Percentiles rank a stretch among this genome's conserved stretches.
phyloP scores from a whole-genome alignment of 257 asterid species.

The Solanum pinnatisectum region DNA sequence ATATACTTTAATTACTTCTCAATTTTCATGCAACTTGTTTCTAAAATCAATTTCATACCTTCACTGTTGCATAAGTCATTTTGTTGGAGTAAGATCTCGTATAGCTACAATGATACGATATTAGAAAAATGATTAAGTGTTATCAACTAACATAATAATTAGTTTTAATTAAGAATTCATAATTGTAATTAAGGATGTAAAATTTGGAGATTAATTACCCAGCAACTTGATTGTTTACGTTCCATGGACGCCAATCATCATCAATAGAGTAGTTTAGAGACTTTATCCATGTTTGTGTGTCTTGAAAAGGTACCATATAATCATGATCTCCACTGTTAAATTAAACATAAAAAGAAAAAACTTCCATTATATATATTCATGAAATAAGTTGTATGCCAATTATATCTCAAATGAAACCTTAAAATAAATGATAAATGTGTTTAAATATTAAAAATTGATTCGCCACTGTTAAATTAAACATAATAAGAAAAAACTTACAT shows the following conservation, averaged over 20 bases:
- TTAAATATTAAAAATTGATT: too few species aligned
- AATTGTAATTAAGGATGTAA: not conserved
- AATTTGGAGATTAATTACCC: constrained; percentile 12
- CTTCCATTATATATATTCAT: too few species aligned
- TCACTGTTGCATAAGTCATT: constrained; percentile 37
- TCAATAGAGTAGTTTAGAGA: too few species aligned
- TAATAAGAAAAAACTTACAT: not conserved
- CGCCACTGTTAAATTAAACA: too few species aligned
- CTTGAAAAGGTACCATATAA: constrained; percentile 5
- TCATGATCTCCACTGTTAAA: constrained; percentile 10
- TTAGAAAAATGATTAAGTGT: not conserved
- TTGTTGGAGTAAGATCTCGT: constrained; percentile 26
- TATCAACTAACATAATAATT: not conserved
- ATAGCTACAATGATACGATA: not conserved
- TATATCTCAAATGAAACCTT: too few species aligned
- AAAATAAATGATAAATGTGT: too few species aligned
- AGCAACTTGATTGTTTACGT: constrained; percentile 11
- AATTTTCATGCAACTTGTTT: not conserved
- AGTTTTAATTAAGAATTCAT: not conserved
- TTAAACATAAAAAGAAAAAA: too few species aligned
- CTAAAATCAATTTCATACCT: constrained; percentile 11
- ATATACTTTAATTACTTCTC: not conserved
- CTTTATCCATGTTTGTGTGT: constrained; percentile 34
- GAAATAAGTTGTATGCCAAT: too few species aligned
- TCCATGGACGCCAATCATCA: too few species aligned